These are phyloP conservation scores for Striga hermonthica DNA, from an alignment of 305 asterid genomes.

Conservation along the genomic window DNA sequence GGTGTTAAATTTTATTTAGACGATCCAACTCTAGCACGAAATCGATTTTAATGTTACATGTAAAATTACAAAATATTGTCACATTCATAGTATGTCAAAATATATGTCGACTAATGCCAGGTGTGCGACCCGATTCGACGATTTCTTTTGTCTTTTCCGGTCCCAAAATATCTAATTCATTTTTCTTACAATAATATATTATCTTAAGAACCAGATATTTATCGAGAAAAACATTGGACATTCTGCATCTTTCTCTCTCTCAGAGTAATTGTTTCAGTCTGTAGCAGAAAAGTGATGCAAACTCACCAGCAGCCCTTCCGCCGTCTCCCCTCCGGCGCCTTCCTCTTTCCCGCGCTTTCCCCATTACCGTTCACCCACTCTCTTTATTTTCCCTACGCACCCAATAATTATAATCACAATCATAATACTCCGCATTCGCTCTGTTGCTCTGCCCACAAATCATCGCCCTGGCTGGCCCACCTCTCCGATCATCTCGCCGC, in stretches of 20 bases:
- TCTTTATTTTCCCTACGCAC: slow-evolving; percentile 28
- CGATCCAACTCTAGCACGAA: too few species aligned
- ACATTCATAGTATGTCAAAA: too few species aligned
- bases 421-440: slow-evolving; percentile 16
- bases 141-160: too few species aligned
- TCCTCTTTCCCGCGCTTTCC: slow-evolving; percentile 33
- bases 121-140: too few species aligned
- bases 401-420: background rate
- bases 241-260: background rate
- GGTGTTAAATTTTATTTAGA: too few species aligned
- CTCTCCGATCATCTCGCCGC: slow-evolving; percentile 24
- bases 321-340: slow-evolving; percentile 42
- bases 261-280: background rate
- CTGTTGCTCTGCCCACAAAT: slow-evolving; percentile 35
- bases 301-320: slow-evolving; percentile 40
- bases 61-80: too few species aligned
- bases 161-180: too few species aligned
- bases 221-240: background rate
- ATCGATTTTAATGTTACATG: too few species aligned
- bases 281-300: slow-evolving; percentile 35
- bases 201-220: too few species aligned
- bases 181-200: too few species aligned
- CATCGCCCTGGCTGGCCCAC: slow-evolving; percentile 37
- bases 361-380: background rate
- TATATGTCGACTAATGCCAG: too few species aligned